These are phyloP conservation scores for Arthrobotrys megalospora DNA, from an alignment of 2,329 filamentous ascomycete species.

Conservation along the genomic window DNA sequence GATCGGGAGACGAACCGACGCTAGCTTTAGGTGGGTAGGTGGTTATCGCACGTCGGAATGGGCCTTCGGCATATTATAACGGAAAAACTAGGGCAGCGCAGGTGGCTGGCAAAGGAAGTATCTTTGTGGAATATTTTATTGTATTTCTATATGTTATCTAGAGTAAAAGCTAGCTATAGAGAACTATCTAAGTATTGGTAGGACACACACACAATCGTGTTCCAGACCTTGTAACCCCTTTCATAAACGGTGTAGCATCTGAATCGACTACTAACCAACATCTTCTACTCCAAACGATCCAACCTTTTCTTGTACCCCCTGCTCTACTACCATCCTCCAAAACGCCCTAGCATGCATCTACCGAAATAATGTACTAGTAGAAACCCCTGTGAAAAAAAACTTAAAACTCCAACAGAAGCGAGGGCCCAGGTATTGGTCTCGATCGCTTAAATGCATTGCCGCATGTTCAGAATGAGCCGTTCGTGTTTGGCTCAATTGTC, in stretches of 20 bases:
- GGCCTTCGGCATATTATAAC: conserved; percentile 8
- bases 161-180: conserved; percentile 34
- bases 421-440: conserved; percentile 27
- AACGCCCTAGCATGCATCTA: conserved; percentile 33
- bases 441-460: conserved; percentile 21
- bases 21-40: conserved; percentile 34
- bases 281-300: conserved; percentile 2
- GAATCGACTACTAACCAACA: conserved; percentile 6
- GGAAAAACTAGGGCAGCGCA: background rate
- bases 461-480: conserved; percentile 18
- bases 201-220: background rate
- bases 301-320: conserved; percentile 7
- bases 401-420: conserved; percentile 39
- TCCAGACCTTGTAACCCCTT: conserved; percentile 23
- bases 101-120: background rate
- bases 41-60: conserved; percentile 47
- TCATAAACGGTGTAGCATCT: conserved; percentile 2
- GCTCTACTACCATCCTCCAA: conserved; percentile 14
- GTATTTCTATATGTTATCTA: conserved; percentile 3
- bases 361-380: conserved; percentile 34
- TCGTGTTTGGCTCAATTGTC: background rate
- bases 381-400: conserved; percentile 28
- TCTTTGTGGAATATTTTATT: background rate
- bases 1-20: conserved; percentile 37
- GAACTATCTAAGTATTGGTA: conserved; percentile 22